A percentile compares a stretch with the other conserved stretches of the same genome.
Evolutionary conservation across 352 stramenopile species (phyloP).

Genomic region (Pythium pyrilobum): DNA sequence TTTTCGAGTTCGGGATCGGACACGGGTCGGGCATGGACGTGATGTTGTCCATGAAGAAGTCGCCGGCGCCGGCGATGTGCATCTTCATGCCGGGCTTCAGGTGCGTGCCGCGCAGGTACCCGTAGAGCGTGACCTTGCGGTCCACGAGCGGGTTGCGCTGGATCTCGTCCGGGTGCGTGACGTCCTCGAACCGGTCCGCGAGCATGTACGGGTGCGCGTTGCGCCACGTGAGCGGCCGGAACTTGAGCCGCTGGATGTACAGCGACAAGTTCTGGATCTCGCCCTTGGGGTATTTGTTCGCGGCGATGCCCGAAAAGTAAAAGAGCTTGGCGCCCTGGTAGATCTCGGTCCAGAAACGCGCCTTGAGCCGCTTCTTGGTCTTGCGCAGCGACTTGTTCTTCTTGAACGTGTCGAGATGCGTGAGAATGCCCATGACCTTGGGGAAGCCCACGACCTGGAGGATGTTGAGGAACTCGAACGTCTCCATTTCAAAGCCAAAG

Average conservation of each 20-base stretch:
- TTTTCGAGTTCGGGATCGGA: slow-evolving; percentile 83
- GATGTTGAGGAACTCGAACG: slow-evolving; percentile 99
- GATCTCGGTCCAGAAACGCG: slow-evolving; percentile 99
- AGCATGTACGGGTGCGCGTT: slow-evolving; percentile 99
- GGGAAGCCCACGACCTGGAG: slow-evolving; percentile 92
- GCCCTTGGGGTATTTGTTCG: slow-evolving; percentile 99
- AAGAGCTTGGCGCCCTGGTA: slow-evolving; percentile 95
- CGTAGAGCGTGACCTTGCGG: slow-evolving; percentile 95
- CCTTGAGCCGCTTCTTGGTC: slow-evolving; percentile 98
- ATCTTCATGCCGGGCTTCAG: slow-evolving; percentile 96
- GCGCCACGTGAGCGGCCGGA: slow-evolving; percentile 96
- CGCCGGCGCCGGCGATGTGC: slow-evolving; percentile 97
- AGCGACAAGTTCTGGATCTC: slow-evolving; percentile 98
- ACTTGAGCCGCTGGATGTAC: slow-evolving; percentile 98
- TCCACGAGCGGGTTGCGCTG: slow-evolving; percentile 91
- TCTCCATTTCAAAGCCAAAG: slow-evolving; percentile 99
- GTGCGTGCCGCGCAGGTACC: slow-evolving; percentile 98
- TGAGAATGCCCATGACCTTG: slow-evolving; percentile 98
- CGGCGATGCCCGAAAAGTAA: slow-evolving; percentile 96
- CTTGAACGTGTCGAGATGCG: slow-evolving; percentile 97
- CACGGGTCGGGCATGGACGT: slow-evolving; percentile 95
- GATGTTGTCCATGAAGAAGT: slow-evolving; percentile 96
- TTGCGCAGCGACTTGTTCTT: slow-evolving; percentile 98
- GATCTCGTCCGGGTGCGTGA: slow-evolving; percentile 94
- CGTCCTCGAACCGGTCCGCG: slow-evolving; percentile 97